Base-by-base conservation (phyloP, 768 basidiomycete species). In the Mycena haematopus region DNA sequence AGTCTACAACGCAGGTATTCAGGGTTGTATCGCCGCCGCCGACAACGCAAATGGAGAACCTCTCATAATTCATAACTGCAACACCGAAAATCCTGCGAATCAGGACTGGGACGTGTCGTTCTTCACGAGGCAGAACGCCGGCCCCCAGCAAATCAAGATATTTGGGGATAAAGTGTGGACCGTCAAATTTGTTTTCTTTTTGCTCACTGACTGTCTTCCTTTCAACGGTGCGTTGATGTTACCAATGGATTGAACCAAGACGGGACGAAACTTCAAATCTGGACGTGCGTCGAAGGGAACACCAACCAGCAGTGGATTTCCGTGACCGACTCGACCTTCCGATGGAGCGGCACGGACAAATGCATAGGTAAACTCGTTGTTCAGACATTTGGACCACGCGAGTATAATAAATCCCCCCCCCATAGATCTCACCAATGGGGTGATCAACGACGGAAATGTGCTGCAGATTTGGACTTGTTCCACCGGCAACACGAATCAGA, bases 401-500 rank as follows among this genome's bases (percentile, higher is more conserved):
- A n/a, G n/a, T n/a, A n/a, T n/a, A n/a, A n/a, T n/a, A n/a, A n/a
- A n/a, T n/a, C n/a, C n/a, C n/a, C n/a, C n/a, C n/a, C n/a, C n/a
- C n/a, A n/a, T n/a, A 35, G 58, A 58, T 21, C 58, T 58, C 58
- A 52, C 50, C 1, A 38, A 31, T 15, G 58, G 57, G 14, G 29
- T 14, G 15, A 58, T 58, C 10, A 31, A 40, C 14, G 50, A 59
- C 29, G 42, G 58, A 29, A 52, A 45, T 1, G 22, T 17, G 14
- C 47, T 61, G 24, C 60, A 61, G 21, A 31, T 61, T 15, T 61
- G 42, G 31, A 61, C 60, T 17, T n/a, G n/a, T n/a, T n/a, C n/a
- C n/a, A n/a, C n/a, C n/a, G n/a, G n/a, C n/a, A n/a, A 49, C 49
- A 6, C 31, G 19, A 65, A 65, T 49, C 63, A 65, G 63, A 27